phyloP scores from a whole-genome alignment of 352 stramenopile genomes.

The Globisporangium okanoganense region DNA sequence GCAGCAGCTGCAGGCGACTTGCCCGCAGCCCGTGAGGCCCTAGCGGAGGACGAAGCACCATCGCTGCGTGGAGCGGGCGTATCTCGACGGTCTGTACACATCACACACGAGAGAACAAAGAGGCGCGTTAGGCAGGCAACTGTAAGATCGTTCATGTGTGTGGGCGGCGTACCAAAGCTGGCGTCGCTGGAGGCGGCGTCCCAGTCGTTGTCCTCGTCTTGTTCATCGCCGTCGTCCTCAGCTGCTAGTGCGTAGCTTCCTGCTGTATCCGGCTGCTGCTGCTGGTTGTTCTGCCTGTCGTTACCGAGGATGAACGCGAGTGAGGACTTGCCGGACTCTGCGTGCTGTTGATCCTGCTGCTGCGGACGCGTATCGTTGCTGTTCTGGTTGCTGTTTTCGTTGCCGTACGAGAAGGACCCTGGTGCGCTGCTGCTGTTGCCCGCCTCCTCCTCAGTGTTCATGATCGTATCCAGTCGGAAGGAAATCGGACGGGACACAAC shows the following conservation, averaged over 20 bases:
- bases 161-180: slow-evolving; percentile 16
- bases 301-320: slow-evolving; percentile 28
- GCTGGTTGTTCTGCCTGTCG: slow-evolving; percentile 1
- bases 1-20: slow-evolving; percentile 3
- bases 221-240: slow-evolving; percentile 2
- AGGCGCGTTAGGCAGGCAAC: not conserved
- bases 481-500: not conserved
- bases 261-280: not conserved
- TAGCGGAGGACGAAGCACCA: not conserved
- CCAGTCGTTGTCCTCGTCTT: slow-evolving; percentile 10
- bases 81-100: not conserved
- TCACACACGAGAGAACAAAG: not conserved
- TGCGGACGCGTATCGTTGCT: not conserved
- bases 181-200: slow-evolving; percentile 25
- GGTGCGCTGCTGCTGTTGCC: no score
- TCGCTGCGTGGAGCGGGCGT: not conserved
- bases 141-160: not conserved
- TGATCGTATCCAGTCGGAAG: slow-evolving; percentile 15
- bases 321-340: slow-evolving; percentile 20
- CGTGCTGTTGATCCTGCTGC: slow-evolving; percentile 4
- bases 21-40: not conserved
- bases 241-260: not conserved
- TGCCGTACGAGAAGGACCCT: slow-evolving; percentile 4
- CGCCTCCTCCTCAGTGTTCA: slow-evolving; percentile 8
- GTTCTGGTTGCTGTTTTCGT: slow-evolving; percentile 13